Evolutionary conservation across 2,329 filamentous ascomycete genomes (phyloP).

Genomic region (Pezicula radicicola): DNA sequence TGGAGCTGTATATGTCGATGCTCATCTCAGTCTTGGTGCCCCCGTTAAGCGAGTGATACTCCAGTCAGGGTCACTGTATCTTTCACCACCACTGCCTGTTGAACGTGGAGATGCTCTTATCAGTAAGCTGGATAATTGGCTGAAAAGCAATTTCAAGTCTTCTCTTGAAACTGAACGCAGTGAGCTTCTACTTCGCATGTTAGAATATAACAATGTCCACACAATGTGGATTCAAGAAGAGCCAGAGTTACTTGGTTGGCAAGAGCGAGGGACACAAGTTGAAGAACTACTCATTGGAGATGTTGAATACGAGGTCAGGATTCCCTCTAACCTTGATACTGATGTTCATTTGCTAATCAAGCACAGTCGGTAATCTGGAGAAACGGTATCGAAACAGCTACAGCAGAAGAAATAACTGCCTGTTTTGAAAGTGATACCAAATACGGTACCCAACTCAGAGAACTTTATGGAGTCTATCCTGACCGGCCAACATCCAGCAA

Average conservation of each 20-base stretch:
- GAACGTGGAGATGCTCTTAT: slow-evolving; percentile 30
- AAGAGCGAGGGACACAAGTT: slow-evolving; percentile 28
- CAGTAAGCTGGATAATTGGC: slow-evolving; percentile 26
- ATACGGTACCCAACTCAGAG: slow-evolving; percentile 31
- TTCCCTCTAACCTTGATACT: background rate
- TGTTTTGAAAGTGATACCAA: slow-evolving; percentile 28
- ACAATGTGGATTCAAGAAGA: slow-evolving; percentile 41
- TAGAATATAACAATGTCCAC: slow-evolving; percentile 33
- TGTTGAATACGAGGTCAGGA: slow-evolving; percentile 37
- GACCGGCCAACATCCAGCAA: slow-evolving; percentile 36
- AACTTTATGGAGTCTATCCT: slow-evolving; percentile 37
- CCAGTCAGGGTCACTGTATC: slow-evolving; percentile 38
- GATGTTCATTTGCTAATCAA: background rate
- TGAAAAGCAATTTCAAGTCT: slow-evolving; percentile 18
- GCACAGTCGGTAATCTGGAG: slow-evolving; percentile 41
- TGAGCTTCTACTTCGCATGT: slow-evolving; percentile 29
- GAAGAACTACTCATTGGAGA: slow-evolving; percentile 39
- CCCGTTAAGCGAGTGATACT: slow-evolving; percentile 33
- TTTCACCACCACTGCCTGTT: slow-evolving; percentile 38
- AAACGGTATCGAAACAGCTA: slow-evolving; percentile 35
- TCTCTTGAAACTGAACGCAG: slow-evolving; percentile 30
- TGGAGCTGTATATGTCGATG: slow-evolving; percentile 42
- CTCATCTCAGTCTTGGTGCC: slow-evolving; percentile 32
- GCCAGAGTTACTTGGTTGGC: slow-evolving; percentile 33
- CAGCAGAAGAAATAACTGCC: slow-evolving; percentile 29